Percentiles rank a stretch among this genome's conserved stretches.
Conservation (phyloP, 1,139 yeast genomes). For the Candida tetrigidarum region DNA sequence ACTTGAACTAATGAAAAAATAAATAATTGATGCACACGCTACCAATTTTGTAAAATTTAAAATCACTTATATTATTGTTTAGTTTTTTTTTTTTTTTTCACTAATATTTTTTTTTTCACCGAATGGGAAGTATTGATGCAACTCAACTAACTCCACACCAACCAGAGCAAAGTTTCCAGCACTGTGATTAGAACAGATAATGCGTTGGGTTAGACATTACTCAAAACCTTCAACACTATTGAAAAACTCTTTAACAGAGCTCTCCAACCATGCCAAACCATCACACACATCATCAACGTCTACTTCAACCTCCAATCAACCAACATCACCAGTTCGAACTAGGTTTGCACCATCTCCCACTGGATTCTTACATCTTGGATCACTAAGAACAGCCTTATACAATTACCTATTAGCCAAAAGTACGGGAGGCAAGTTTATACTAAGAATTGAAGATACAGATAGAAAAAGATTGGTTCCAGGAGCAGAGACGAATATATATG, state of each 20-base stretch:
- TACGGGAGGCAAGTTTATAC: slow-evolving; percentile 79
- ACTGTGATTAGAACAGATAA: slow-evolving; percentile 1
- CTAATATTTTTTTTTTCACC: neutral
- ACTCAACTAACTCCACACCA: neutral
- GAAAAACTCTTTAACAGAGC: neutral
- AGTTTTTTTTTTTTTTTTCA: neutral
- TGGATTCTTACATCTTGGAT: slow-evolving; percentile 89
- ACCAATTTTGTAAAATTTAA: slow-evolving; percentile 1
- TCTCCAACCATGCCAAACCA: neutral
- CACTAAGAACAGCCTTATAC: slow-evolving; percentile 89
- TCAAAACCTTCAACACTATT: slow-evolving; percentile 1
- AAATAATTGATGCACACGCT: neutral
- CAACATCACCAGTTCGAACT: slow-evolving; percentile 71
- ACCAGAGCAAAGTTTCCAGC: neutral
- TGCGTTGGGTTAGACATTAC: neutral
- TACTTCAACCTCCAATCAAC: slow-evolving; percentile 32
- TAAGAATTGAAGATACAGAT: slow-evolving; percentile 94
- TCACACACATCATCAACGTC: slow-evolving; percentile 36
- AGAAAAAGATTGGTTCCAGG: slow-evolving; percentile 74
- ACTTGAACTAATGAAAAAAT: no score
- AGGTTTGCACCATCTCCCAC: slow-evolving; percentile 99
- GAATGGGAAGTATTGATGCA: no score
- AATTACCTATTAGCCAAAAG: slow-evolving; percentile 81
- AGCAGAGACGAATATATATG: slow-evolving; percentile 82
- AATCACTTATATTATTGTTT: neutral